These are phyloP conservation scores for Ogataea glucozyma DNA, from an alignment of 805 yeast genomes.

Conservation along the genomic window DNA sequence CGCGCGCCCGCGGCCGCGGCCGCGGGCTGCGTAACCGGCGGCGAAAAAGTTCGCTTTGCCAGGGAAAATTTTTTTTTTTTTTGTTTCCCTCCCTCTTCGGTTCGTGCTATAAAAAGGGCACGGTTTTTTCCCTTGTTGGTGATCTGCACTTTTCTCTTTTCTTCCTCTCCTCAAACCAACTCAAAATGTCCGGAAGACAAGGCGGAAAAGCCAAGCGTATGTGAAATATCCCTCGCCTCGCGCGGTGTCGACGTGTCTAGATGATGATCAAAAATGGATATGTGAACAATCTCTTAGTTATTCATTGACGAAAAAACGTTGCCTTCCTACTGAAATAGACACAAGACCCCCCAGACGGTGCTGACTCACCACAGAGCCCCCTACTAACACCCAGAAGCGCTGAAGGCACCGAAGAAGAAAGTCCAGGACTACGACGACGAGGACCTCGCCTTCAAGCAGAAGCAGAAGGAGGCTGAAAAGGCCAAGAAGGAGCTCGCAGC, in stretches of 20 bases:
- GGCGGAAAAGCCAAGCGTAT: constrained; percentile 93
- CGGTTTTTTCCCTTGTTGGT: background rate
- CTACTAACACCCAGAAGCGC: constrained; percentile 37
- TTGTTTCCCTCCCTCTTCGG: background rate
- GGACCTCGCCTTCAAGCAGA: constrained; percentile 85
- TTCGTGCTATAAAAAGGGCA: constrained; percentile 1
- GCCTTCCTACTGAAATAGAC: constrained; percentile 27
- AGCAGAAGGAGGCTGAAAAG: constrained; percentile 92
- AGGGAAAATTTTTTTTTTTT: constrained; percentile 1
- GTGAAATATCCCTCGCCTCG: constrained; percentile 26
- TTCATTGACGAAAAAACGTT: constrained; percentile 28
- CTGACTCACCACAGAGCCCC: too few species aligned
- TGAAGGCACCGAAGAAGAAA: constrained; percentile 82
- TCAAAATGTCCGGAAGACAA: constrained; percentile 89
- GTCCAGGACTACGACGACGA: constrained; percentile 80
- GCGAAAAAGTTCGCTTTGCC: background rate
- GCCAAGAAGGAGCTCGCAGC: constrained; percentile 90
- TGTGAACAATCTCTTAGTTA: constrained; percentile 30
- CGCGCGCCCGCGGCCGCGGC: background rate
- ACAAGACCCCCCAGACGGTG: background rate
- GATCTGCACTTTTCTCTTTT: background rate
- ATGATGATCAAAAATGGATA: constrained; percentile 28
- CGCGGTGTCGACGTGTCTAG: background rate
- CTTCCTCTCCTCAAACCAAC: background rate
- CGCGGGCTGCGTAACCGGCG: background rate